These are phyloP conservation scores for Colletotrichum plurivorum DNA, from an alignment of 2,329 filamentous ascomycete species.

Conservation along the genomic window DNA sequence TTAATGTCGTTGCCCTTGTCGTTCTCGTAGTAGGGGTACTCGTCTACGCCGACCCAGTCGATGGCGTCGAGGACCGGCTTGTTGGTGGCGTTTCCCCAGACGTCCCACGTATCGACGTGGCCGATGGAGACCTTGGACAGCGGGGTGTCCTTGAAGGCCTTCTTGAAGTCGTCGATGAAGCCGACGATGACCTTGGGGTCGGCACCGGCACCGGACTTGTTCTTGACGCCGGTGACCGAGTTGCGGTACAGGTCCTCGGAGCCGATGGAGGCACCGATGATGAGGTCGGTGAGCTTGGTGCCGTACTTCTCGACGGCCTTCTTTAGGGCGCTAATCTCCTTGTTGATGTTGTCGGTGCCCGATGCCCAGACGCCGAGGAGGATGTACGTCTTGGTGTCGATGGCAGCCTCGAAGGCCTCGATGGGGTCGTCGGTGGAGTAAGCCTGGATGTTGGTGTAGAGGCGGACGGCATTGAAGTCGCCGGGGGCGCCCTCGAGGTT, in stretches of 20 bases:
- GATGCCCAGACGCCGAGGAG: conserved; percentile 77
- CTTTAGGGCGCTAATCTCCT: conserved; percentile 73
- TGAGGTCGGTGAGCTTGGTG: conserved; percentile 65
- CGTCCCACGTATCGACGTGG: conserved; percentile 79
- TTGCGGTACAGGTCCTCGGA: conserved; percentile 77
- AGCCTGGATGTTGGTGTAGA: conserved; percentile 78
- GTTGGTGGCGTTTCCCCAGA: conserved; percentile 72
- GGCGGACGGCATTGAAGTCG: conserved; percentile 70
- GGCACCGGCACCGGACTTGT: conserved; percentile 73
- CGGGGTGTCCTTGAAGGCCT: conserved; percentile 63
- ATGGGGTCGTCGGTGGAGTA: conserved; percentile 81
- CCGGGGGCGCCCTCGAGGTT: conserved; percentile 62
- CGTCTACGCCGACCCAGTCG: conserved; percentile 76
- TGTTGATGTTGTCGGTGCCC: conserved; percentile 67
- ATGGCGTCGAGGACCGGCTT: conserved; percentile 71
- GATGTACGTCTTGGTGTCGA: conserved; percentile 71
- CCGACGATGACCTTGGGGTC: conserved; percentile 70
- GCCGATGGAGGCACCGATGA: conserved; percentile 76
- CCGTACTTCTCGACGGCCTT: conserved; percentile 69
- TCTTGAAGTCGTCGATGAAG: conserved; percentile 77
- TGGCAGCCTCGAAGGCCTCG: conserved; percentile 82
- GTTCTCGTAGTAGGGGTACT: conserved; percentile 77
- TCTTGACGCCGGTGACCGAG: conserved; percentile 72
- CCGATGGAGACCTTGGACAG: conserved; percentile 68
- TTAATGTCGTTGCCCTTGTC: conserved; percentile 69